Percentiles rank a stretch among this genome's conserved stretches.
Conservation (phyloP, 176 grass and related monocot genomes). For the Zoysia pacifica region DNA sequence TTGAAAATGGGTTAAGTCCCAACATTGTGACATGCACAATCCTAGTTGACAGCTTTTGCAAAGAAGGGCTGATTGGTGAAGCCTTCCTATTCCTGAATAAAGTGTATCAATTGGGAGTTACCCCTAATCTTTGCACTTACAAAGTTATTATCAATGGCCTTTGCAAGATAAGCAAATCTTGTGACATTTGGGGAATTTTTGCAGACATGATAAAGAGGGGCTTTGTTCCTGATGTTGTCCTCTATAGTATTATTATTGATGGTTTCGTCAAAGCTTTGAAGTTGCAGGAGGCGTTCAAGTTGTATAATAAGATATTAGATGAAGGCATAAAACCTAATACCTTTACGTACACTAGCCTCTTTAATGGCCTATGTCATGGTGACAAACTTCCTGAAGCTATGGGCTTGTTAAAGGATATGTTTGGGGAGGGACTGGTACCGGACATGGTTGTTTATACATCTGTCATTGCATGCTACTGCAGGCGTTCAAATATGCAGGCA, state of each 20-base stretch:
- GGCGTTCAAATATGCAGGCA: constrained; percentile 56
- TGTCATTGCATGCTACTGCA: constrained; percentile 63
- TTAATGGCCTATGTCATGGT: constrained; percentile 59
- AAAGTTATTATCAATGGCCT: constrained; percentile 72
- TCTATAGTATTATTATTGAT: constrained; percentile 69
- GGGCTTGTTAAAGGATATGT: constrained; percentile 52
- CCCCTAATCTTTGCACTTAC: constrained; percentile 65
- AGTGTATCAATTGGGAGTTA: constrained; percentile 49
- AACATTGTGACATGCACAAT: constrained; percentile 75
- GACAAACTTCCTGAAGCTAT: constrained; percentile 47
- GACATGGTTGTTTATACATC: constrained; percentile 61
- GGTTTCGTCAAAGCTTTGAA: constrained; percentile 66
- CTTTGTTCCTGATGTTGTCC: constrained; percentile 51
- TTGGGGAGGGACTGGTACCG: constrained; percentile 29
- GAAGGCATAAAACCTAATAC: constrained; percentile 52
- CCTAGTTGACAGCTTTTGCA: constrained; percentile 59
- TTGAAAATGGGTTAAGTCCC: constrained; percentile 54
- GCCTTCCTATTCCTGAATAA: constrained; percentile 61
- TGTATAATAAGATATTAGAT: constrained; percentile 48
- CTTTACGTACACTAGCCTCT: constrained; percentile 61
- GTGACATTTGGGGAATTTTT: constrained; percentile 52
- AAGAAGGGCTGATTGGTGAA: constrained; percentile 54
- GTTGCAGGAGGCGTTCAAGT: constrained; percentile 52
- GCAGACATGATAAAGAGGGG: constrained; percentile 79
- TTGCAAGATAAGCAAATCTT: constrained; percentile 52